Percentiles rank a stretch among this genome's conserved stretches.
Conservation (phyloP, 352 stramenopile species). For the Globisporangium barbulae region DNA sequence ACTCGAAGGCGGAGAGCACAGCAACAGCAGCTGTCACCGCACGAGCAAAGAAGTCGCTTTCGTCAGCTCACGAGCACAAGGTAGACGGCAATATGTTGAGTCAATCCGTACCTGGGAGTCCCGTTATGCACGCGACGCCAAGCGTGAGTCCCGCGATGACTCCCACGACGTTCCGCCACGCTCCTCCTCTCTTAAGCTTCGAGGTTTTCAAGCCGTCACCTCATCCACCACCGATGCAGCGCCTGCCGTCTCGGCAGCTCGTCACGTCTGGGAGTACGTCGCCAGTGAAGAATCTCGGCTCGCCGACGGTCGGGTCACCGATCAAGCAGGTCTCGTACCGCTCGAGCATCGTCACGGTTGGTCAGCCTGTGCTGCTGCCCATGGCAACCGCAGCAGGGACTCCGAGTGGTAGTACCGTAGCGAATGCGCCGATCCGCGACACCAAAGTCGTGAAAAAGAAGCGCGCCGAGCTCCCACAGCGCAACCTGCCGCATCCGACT, state of each 20-base stretch:
- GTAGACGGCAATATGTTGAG: not conserved
- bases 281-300: slow-evolving; percentile 29
- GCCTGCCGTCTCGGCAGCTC: slow-evolving; percentile 23
- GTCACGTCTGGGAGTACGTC: slow-evolving; percentile 25
- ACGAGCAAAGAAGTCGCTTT: slow-evolving; percentile 11
- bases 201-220: slow-evolving; percentile 7
- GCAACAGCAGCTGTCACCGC: not conserved
- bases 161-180: slow-evolving; percentile 5
- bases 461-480: slow-evolving; percentile 65
- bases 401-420: slow-evolving; percentile 13
- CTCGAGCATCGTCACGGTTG: slow-evolving; percentile 42
- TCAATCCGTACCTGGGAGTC: slow-evolving; percentile 1
- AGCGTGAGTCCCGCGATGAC: slow-evolving; percentile 6
- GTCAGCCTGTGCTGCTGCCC: slow-evolving; percentile 32
- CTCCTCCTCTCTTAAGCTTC: not conserved
- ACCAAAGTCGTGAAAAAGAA: slow-evolving; percentile 85
- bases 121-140: not conserved
- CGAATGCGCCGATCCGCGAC: slow-evolving; percentile 47
- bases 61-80: not conserved
- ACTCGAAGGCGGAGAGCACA: not conserved
- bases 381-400: slow-evolving; percentile 22
- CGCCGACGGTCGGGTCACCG: slow-evolving; percentile 16
- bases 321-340: slow-evolving; percentile 50
- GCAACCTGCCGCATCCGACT: slow-evolving; percentile 69
- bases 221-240: slow-evolving; percentile 20